These are phyloP conservation scores for Periconia digitata DNA, from an alignment of 2,329 filamentous ascomycete species.

Conservation along the genomic window DNA sequence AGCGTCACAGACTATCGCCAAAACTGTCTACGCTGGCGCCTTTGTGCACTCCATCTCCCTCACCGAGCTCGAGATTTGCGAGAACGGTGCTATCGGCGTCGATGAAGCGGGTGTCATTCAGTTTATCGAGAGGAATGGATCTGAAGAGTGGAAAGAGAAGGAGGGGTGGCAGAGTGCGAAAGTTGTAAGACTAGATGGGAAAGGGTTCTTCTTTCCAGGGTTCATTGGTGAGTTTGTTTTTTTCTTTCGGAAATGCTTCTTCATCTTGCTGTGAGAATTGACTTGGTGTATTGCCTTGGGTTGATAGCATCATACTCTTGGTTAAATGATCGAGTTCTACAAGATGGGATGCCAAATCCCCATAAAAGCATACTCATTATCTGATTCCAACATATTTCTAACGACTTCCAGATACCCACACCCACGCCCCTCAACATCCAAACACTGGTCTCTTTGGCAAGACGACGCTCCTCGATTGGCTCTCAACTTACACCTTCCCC, in stretches of 20 bases:
- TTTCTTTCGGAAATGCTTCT: neutral
- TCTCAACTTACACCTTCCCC: slow-evolving; percentile 93
- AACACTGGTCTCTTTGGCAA: slow-evolving; percentile 94
- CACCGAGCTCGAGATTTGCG: slow-evolving; percentile 52
- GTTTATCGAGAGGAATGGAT: slow-evolving; percentile 46
- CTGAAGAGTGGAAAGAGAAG: slow-evolving; percentile 24
- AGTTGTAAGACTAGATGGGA: slow-evolving; percentile 36
- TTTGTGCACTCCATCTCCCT: slow-evolving; percentile 61
- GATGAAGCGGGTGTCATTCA: slow-evolving; percentile 56
- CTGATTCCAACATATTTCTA: neutral
- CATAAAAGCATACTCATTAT: too few species aligned
- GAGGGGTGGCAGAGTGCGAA: slow-evolving; percentile 45
- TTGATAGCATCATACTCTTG: too few species aligned
- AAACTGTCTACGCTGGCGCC: slow-evolving; percentile 59
- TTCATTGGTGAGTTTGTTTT: slow-evolving; percentile 64
- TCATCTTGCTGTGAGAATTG: too few species aligned
- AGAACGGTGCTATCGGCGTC: slow-evolving; percentile 53
- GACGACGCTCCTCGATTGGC: slow-evolving; percentile 88
- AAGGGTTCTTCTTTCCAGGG: slow-evolving; percentile 80
- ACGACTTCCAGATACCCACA: slow-evolving; percentile 68
- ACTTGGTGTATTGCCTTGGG: too few species aligned
- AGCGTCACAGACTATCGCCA: slow-evolving; percentile 27
- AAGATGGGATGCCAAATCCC: too few species aligned
- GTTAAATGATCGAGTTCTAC: too few species aligned
- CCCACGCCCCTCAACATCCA: slow-evolving; percentile 93